phyloP scores from a whole-genome alignment of 148 eudicot genomes.

The Cornus kousa region DNA sequence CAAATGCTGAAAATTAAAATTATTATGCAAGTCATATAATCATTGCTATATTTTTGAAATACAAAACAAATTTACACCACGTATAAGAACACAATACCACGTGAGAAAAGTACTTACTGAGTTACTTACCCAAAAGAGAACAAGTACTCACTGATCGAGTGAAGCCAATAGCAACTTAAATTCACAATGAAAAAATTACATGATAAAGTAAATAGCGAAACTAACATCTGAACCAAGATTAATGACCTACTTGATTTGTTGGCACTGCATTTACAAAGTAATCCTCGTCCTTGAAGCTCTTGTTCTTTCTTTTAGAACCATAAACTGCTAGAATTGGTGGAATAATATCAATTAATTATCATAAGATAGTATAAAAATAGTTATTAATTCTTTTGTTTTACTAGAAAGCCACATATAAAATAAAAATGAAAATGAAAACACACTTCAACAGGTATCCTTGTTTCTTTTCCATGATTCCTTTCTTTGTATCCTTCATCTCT shows the following conservation, averaged over 20 bases:
- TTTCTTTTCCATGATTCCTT: not conserved
- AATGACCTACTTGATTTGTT: constrained; percentile 61
- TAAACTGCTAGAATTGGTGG: constrained; percentile 30
- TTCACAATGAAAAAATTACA: not conserved
- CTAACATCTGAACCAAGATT: not conserved
- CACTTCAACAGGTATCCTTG: not conserved
- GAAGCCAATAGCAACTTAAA: constrained; percentile 8
- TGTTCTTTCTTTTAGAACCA: constrained; percentile 83
- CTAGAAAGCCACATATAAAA: constrained; percentile 6
- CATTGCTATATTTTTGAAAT: not conserved
- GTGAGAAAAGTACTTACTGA: not conserved
- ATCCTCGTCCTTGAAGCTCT: constrained; percentile 80
- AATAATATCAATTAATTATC: not conserved
- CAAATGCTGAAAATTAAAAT: constrained; percentile 56
- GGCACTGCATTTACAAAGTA: constrained; percentile 86
- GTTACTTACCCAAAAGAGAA: no score
- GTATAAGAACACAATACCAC: not conserved
- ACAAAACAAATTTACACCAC: not conserved
- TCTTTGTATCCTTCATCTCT: not conserved
- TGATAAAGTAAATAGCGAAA: not conserved
- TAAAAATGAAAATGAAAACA: not conserved
- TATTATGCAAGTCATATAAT: constrained; percentile 6
- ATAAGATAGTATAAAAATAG: not conserved
- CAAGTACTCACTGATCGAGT: not conserved
- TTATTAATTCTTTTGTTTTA: not conserved